These are phyloP conservation scores for Puccinia horiana DNA, from an alignment of 1,284 basidiomycete species.

Conservation along the genomic window DNA sequence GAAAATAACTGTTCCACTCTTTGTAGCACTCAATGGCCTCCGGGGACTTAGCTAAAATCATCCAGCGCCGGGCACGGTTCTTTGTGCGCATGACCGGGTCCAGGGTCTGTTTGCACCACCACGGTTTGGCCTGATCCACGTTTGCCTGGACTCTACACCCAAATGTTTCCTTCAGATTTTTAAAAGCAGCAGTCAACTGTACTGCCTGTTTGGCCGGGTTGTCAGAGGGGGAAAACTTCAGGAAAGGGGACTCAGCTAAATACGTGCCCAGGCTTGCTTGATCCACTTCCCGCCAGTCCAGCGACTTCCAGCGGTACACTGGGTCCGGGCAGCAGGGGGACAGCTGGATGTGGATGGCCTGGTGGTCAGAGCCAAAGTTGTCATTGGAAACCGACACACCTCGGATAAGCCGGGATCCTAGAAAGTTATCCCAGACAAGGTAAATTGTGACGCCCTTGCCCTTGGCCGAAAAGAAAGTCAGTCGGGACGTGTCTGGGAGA, in stretches of 20 bases:
- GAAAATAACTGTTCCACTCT: too few relatives aligned
- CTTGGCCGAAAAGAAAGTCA: not conserved
- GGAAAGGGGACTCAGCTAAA: too few relatives aligned
- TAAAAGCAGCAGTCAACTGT: not conserved
- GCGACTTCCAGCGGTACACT: not conserved
- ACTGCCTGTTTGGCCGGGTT: too few relatives aligned
- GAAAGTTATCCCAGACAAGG: not conserved
- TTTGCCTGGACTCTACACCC: not conserved
- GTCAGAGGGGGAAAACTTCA: not conserved
- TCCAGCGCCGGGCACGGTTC: not conserved
- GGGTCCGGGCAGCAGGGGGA: not conserved
- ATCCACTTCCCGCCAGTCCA: not conserved
- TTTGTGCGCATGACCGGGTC: not conserved
- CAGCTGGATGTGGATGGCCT: not conserved
- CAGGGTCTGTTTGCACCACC: constrained; percentile 8
- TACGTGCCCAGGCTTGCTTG: not conserved
- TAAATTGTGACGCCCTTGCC: not conserved
- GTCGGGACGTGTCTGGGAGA: constrained; percentile 8
- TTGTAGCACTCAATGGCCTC: too few relatives aligned
- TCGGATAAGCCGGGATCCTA: not conserved
- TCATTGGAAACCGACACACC: not conserved
- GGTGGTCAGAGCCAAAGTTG: not conserved
- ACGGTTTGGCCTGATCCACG: not conserved
- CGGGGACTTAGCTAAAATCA: not conserved
- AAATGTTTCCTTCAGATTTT: not conserved